Conservation (phyloP, 139 green algal genomes). For the Micractinium sp. region DNA sequence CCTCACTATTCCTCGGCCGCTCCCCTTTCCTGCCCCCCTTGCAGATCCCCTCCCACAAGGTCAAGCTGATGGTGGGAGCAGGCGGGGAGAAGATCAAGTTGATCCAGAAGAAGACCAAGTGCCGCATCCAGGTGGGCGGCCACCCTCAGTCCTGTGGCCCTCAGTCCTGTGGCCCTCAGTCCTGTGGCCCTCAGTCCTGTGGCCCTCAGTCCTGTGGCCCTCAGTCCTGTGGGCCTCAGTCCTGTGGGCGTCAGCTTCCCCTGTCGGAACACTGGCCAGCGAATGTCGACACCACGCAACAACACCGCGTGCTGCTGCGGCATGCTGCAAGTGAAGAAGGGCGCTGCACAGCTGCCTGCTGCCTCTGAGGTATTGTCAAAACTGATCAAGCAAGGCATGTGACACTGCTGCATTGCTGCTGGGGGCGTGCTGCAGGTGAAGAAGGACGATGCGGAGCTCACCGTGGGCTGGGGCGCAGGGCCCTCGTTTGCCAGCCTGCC, state of each 20-base stretch:
- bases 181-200: no score
- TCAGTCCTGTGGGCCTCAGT: no score
- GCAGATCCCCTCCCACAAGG: slow-evolving; percentile 72
- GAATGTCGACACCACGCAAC: neutral
- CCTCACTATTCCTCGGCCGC: no score
- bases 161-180: no score
- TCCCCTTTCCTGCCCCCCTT: no score
- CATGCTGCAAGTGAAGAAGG: slow-evolving; percentile 60
- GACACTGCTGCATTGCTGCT: no score
- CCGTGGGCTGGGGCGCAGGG: slow-evolving; percentile 69
- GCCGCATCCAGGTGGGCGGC: slow-evolving; percentile 63
- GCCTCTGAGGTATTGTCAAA: no score
- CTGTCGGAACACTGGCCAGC: no score
- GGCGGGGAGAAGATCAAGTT: slow-evolving; percentile 83
- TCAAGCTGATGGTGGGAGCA: slow-evolving; percentile 86
- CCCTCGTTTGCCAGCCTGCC: slow-evolving; percentile 7
- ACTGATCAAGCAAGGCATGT: no score
- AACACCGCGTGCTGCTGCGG: neutral
- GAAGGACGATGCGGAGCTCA: slow-evolving; percentile 84
- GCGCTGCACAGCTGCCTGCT: slow-evolving; percentile 82
- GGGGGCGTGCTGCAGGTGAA: slow-evolving; percentile 33
- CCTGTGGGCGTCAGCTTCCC: no score
- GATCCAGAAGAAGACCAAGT: slow-evolving; percentile 87
- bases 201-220: no score
- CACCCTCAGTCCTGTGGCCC: no score